Base-by-base conservation (phyloP, 2,329 filamentous ascomycete genomes). In the Davidsoniella neocaledoniae region DNA sequence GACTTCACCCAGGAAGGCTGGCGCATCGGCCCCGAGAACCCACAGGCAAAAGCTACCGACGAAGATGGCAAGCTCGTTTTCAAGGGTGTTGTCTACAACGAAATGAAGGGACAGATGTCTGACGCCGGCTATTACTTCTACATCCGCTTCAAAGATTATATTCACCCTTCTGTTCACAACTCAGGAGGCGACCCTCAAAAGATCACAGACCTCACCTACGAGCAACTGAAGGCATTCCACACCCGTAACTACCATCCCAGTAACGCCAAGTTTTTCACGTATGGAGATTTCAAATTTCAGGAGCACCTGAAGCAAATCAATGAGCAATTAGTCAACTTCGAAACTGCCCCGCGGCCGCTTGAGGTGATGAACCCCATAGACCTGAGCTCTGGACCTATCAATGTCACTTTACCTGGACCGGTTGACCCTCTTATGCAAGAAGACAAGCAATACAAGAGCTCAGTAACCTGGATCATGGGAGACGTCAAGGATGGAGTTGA, bases 91-190 rank as follows among this genome's bases (percentile, higher is more conserved):
- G 90, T 96, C 1, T 96, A 96, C 68, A 98, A 98, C 60, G 91
- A 98, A 68, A 98, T 98, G 91, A 98, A 98, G 67, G 91, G 91
- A 0, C 88, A 95, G 61, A 94, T 96, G 81, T 96, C 91, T 2
- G 91, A 98, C 63, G 87, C 90, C 5, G 86, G 86, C 56, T 98
- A 98, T 59, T 70, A 96, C 1, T 98, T 86, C 69, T 96, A 95
- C 63, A 94, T 95, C 57, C 77, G 83, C 48, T 98, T 94, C 65
- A 86, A 94, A 61, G 87, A 96, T 58, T 83, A 91, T 62, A 86
- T 98, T 49, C 91, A 94, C 61, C 91, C 91, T 0, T 82, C 83
- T 37, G 83, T 98, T 63, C 84, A 98, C 67, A 96, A 98, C 67
- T 96, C 90, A 1, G 91, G 91, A 33, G 91, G 91, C 49, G 91